Base-by-base conservation (phyloP, 1,284 basidiomycete species). In the Phellinidium pouzarii region DNA sequence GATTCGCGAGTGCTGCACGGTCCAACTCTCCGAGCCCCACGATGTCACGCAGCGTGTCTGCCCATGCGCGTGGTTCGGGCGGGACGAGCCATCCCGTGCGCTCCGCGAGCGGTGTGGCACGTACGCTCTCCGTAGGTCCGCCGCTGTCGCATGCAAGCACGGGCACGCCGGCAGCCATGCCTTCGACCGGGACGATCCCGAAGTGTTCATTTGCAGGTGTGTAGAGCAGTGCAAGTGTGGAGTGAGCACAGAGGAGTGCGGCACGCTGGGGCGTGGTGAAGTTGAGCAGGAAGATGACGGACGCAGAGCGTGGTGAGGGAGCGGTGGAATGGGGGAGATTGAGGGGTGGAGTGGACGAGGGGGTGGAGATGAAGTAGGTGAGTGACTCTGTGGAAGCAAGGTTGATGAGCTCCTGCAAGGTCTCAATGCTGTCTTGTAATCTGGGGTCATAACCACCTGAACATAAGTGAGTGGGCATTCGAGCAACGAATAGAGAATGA, bases 161-260 rank as follows among this genome's bases (percentile, higher is more conserved):
- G 0, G 94, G 93, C 0, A 98, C 66, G 1, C 92, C 91, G 57
- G 88, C 94, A 1, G 85, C 80, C 93, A 98, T 97, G 0, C 84
- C 94, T 67, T 99, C 96, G 4, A 98, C 79, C 0, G 95, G 95
- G 0, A 90, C 94, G 60, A 99, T 98, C 1, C 95, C 95, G 65
- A 99, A 96, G 67, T 99, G 95, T 65, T 99, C 95, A 66, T 96
- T 94, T 1, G 80, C 75, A 0, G 96, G 95, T 0, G 96, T 99
- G 67, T 99, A 99, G 3, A 98, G 76, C 0, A 99, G 74, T 0
- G 80, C 86, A 8, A 79, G 69, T 0, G 89, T 91, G 1, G 76
- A 77, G 0, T 79, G 64, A 1, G 80, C 74, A 12, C 74, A 77
- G 19, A 96, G 79, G 2, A 94, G 77, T 5, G 84, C 81, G 0